Conservation (phyloP, 208 protist genomes). For the Leishmania guyanensis region DNA sequence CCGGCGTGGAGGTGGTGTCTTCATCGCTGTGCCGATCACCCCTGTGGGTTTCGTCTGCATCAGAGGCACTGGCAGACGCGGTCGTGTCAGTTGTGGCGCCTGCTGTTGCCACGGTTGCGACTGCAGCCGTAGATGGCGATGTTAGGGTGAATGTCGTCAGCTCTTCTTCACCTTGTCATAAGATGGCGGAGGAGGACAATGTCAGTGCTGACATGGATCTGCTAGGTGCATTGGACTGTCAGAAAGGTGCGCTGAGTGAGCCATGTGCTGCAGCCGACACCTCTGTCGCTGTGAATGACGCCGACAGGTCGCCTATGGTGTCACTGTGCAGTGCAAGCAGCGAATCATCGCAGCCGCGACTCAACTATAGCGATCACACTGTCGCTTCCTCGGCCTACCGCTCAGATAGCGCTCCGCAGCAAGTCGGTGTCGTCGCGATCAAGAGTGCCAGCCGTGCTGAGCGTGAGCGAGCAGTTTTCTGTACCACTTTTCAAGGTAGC, state of each 20-base stretch:
- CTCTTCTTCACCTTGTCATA: not conserved
- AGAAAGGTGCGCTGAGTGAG: not conserved
- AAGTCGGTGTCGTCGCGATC: not conserved
- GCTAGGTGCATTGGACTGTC: not conserved
- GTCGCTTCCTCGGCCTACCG: not conserved
- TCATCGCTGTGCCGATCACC: not conserved
- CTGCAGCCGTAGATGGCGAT: not conserved
- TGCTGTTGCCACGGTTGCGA: not conserved
- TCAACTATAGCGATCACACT: not conserved
- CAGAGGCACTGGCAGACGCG: not conserved
- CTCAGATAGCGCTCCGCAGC: not conserved
- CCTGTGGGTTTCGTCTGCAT: not conserved
- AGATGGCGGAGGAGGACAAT: not conserved
- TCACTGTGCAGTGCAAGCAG: not conserved
- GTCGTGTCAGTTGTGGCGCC: not conserved
- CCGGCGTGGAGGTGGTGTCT: not conserved
- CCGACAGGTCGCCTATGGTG: not conserved
- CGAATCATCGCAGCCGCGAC: not conserved
- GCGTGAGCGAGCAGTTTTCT: not conserved
- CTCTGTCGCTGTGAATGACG: conserved; percentile 2
- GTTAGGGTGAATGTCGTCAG: not conserved
- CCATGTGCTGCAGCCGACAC: not conserved
- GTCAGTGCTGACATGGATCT: not conserved
- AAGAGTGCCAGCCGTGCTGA: not conserved
- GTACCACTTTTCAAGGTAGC: not conserved